Evolutionary conservation across 441 rosid species (phyloP), one percentile per base, ranked within the genome.

Genomic region (Rhodomyrtus psidioides): DNA sequence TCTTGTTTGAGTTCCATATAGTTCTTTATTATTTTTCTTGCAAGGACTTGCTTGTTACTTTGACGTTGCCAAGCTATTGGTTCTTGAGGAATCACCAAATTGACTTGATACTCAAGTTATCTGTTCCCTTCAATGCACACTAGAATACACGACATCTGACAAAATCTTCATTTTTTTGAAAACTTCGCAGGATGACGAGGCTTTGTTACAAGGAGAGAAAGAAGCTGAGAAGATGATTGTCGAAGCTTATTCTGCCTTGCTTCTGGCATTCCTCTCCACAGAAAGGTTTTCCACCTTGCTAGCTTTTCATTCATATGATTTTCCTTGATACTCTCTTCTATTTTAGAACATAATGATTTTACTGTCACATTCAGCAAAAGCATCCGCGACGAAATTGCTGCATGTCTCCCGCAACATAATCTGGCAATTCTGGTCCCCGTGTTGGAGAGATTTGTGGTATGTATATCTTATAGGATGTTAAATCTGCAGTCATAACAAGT

Each of bases 201-300:
- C 92, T 83, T 54, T 98, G 89, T 89, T 94, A 88, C 94, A 96
- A 92, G 97, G 98, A 58, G 99, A 98, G 90, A 98, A 95, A 90
- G 99, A 98, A 92, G 98, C 98, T 4, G 99, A 96, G 92, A 96
- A 95, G 94, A 98, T 94, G 99, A 96, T 98, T 81, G 95, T 98
- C 39, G 99, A 96, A 93, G 99, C 98, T 79, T 98, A 98, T 88
- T 88, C 99, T 27, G 99, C 99, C 74, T 90, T 98, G 85, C 93
- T 98, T 49, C 98, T 98, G n/a, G 99, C 99, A 30, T 98, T 98
- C 90, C 98, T 98, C 89, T 96, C 99, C 65, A 98, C 98, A 46
- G 98, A 96, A 90, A 95, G 99, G 99, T 98, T 55, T 87, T 75
- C 39, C 60, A 53, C 81, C 70, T 54, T 57, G 28, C 84, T 75